phyloP scores from a whole-genome alignment of 1,139 yeast species.

The Candida albicans region DNA sequence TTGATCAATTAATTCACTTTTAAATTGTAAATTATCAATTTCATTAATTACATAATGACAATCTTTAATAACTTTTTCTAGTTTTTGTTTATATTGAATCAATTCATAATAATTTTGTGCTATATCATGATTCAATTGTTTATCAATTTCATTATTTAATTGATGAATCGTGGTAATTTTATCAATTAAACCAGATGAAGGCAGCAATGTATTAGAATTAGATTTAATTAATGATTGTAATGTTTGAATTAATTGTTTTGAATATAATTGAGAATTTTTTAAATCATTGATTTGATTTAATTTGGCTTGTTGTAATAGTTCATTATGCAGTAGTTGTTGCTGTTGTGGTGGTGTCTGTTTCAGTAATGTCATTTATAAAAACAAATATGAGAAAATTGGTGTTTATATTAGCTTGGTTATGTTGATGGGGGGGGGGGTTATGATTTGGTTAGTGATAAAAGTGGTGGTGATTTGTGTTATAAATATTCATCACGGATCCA shows the following conservation, averaged over 20 bases:
- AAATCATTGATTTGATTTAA: constrained; percentile 31
- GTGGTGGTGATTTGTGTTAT: background rate
- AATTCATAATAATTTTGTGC: constrained; percentile 27
- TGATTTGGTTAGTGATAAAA: background rate
- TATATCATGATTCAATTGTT: constrained; percentile 22
- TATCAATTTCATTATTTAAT: constrained; percentile 37
- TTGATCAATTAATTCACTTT: constrained; percentile 46
- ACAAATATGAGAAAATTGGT: too few relatives aligned
- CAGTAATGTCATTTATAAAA: too few relatives aligned
- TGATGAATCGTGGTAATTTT: constrained; percentile 48
- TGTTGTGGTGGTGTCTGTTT: background rate
- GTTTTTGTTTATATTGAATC: constrained; percentile 20
- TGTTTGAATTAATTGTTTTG: constrained; percentile 29
- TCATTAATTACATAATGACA: constrained; percentile 18
- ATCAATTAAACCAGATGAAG: constrained; percentile 33
- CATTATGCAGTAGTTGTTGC: constrained; percentile 23
- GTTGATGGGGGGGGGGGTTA: background rate
- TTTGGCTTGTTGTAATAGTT: constrained; percentile 38
- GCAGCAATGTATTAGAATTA: constrained; percentile 24
- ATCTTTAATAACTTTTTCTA: constrained; percentile 21
- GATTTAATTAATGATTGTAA: constrained; percentile 25
- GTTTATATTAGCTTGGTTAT: too few relatives aligned
- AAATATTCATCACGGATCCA: too few relatives aligned
- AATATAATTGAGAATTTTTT: constrained; percentile 27
- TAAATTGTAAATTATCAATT: constrained; percentile 39